Evolutionary conservation across 1,284 basidiomycete genomes (phyloP).

Genomic region (Ustilago cynodontis): DNA sequence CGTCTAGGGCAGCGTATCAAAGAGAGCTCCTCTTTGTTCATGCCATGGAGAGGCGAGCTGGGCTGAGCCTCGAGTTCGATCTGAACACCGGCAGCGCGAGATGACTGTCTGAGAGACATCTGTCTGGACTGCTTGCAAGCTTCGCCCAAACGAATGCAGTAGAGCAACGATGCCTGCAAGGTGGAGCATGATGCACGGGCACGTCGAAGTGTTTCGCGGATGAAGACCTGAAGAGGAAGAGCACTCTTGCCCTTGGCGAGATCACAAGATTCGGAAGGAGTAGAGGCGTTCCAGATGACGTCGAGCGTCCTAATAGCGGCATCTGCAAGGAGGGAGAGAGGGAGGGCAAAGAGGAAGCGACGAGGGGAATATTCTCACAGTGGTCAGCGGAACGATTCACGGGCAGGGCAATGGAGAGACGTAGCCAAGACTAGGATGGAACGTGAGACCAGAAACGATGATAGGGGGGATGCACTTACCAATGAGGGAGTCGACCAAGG

Average conservation of each 20-base stretch:
- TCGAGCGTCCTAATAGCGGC: conserved; percentile 51
- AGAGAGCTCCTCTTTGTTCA: conserved; percentile 42
- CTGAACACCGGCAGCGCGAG: conserved; percentile 18
- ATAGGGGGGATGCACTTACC: conserved; percentile 48
- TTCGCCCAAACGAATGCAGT: conserved; percentile 58
- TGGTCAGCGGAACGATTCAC: conserved; percentile 17
- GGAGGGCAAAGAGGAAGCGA: not conserved
- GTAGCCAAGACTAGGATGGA: not conserved
- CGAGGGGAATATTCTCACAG: conserved; percentile 1
- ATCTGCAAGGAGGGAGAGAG: conserved; percentile 24
- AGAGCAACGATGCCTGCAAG: conserved; percentile 65
- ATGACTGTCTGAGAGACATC: conserved; percentile 28
- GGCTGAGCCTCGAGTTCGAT: conserved; percentile 25
- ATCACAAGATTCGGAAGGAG: conserved; percentile 36
- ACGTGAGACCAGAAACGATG: not conserved
- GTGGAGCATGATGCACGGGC: conserved; percentile 66
- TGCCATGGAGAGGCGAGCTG: conserved; percentile 37
- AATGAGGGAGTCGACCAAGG: conserved; percentile 58
- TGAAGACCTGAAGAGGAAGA: conserved; percentile 63
- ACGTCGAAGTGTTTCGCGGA: conserved; percentile 67
- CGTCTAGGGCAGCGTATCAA: conserved; percentile 78
- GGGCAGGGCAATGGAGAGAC: not conserved
- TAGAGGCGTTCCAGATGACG: conserved; percentile 49
- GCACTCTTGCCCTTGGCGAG: conserved; percentile 48
- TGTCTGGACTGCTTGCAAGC: conserved; percentile 32